Evolutionary conservation across 257 asterid species (phyloP).

Genomic region (Pogostemon cablin): DNA sequence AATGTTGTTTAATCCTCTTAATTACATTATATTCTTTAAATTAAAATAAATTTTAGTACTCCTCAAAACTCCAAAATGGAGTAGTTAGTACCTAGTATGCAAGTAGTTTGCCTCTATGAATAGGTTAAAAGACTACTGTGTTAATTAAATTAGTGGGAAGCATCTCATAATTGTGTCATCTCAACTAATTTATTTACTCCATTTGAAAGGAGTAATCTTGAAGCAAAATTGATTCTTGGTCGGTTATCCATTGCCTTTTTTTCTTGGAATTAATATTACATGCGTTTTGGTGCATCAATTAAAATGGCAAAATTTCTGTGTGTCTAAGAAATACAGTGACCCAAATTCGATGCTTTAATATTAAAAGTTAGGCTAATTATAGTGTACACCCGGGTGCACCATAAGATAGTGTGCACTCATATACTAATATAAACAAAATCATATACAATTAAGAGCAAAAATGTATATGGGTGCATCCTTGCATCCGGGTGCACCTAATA

Average conservation of each 20-base stretch:
- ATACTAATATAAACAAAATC: too few species aligned
- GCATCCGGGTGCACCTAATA: too few species aligned
- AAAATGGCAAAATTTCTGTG: too few species aligned
- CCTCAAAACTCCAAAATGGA: slow-evolving; percentile 26
- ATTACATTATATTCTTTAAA: background rate
- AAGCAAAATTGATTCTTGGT: slow-evolving; percentile 31
- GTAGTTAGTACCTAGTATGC: slow-evolving; percentile 33
- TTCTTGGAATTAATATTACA: background rate
- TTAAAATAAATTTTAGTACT: slow-evolving; percentile 1
- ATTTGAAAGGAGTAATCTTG: slow-evolving; percentile 33
- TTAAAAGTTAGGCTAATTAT: too few species aligned
- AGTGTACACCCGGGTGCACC: too few species aligned
- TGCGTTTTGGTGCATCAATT: too few species aligned
- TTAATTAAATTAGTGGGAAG: slow-evolving; percentile 17
- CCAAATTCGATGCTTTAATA: too few species aligned
- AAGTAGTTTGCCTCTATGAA: slow-evolving; percentile 34
- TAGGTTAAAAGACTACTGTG: slow-evolving; percentile 22
- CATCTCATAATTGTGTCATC: slow-evolving; percentile 11
- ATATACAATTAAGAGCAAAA: too few species aligned
- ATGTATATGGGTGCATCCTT: too few species aligned
- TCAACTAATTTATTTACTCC: slow-evolving; percentile 22
- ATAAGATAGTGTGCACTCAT: too few species aligned
- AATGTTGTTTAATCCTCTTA: background rate
- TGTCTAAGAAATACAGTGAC: too few species aligned
- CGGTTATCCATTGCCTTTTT: slow-evolving; percentile 16